Base-by-base conservation (phyloP, 2,329 filamentous ascomycete species). In the Chrysosporium keratinophilum region DNA sequence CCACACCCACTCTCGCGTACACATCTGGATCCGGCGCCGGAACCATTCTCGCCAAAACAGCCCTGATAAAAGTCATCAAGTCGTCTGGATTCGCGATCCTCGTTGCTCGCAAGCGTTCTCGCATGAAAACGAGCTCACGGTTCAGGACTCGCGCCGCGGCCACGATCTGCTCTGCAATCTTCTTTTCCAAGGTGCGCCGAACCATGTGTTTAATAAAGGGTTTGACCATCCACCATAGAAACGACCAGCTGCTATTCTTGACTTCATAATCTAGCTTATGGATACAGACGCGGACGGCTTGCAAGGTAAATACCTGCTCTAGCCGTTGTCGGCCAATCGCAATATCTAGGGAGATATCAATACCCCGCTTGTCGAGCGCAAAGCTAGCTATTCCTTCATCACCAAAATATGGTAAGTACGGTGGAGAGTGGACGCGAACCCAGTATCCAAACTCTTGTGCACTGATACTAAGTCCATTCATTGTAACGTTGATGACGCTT, bases 401-500 rank as follows among this genome's bases (percentile, higher is more conserved):
- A 1, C 81, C 80, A 31, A 95, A 76, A 43, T 51, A 57, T 20
- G 82, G 82, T 47, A 95, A 74, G 1, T 94, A 63, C 6, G 61
- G 67, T 1, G 87, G 83, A 12, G 82, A 81, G 66, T 93, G 90
- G 0, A 87, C 78, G 9, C 86, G 85, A 33, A 96, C 74, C 82
- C 90, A 94, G 72, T 90, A 97, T 20, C 91, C 91, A 33, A 97
- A 76, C 58, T 96, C 89, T 20, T 91, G 82, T 2, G 90, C 90
- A 40, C 85, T 83, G 52, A 93, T 77, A 0, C 88, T 94, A 7
- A 97, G 72, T 0, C 91, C 91, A 58, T 88, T 84, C 39, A 95
- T 72, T 58, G 86, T 87, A 63, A 95, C 77, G 1, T 85, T 87
- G 59, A 93, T 78, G 1, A 86, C 74, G 0, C 87, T 89, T 20